These are phyloP conservation scores for Penicillium arizonense DNA, from an alignment of 495 filamentous ascomycete species.

Conservation along the genomic window DNA sequence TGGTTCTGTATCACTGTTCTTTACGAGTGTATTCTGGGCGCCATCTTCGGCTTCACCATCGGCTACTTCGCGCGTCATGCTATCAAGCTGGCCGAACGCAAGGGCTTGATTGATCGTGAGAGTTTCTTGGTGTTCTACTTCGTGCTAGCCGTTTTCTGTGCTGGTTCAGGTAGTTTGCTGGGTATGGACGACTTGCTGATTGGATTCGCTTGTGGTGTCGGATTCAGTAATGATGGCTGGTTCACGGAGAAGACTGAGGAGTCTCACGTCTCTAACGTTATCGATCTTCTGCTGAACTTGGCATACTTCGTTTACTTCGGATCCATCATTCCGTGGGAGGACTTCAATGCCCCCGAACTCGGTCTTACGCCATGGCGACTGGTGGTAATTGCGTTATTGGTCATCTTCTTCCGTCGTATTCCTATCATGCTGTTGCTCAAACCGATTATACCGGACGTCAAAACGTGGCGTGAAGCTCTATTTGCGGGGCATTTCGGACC, in stretches of 20 bases:
- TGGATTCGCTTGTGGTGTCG: slow-evolving; percentile 91
- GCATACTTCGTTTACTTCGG: slow-evolving; percentile 98
- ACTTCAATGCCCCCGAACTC: slow-evolving; percentile 69
- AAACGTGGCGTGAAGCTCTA: slow-evolving; percentile 96
- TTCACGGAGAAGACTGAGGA: slow-evolving; percentile 98
- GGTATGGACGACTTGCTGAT: slow-evolving; percentile 97
- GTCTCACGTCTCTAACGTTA: slow-evolving; percentile 98
- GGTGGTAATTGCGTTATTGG: slow-evolving; percentile 83
- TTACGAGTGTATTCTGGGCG: slow-evolving; percentile 95
- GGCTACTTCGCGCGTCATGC: slow-evolving; percentile 87
- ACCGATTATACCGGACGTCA: slow-evolving; percentile 92
- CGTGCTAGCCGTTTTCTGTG: slow-evolving; percentile 92
- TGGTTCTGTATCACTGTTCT: slow-evolving; percentile 91
- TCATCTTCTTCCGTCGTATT: slow-evolving; percentile 94
- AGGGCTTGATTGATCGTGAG: slow-evolving; percentile 88
- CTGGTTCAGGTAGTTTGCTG: slow-evolving; percentile 87
- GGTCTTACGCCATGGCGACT: slow-evolving; percentile 84
- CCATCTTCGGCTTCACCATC: slow-evolving; percentile 81
- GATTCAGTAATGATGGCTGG: slow-evolving; percentile 99
- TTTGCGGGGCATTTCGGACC: slow-evolving; percentile 99
- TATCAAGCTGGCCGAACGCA: slow-evolving; percentile 85
- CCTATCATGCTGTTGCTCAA: slow-evolving; percentile 93
- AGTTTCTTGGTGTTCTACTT: slow-evolving; percentile 99
- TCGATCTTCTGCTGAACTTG: slow-evolving; percentile 95
- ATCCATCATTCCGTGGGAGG: slow-evolving; percentile 92